Evolutionary conservation across 768 basidiomycete species (phyloP).

Genomic region (Chiua virens): DNA sequence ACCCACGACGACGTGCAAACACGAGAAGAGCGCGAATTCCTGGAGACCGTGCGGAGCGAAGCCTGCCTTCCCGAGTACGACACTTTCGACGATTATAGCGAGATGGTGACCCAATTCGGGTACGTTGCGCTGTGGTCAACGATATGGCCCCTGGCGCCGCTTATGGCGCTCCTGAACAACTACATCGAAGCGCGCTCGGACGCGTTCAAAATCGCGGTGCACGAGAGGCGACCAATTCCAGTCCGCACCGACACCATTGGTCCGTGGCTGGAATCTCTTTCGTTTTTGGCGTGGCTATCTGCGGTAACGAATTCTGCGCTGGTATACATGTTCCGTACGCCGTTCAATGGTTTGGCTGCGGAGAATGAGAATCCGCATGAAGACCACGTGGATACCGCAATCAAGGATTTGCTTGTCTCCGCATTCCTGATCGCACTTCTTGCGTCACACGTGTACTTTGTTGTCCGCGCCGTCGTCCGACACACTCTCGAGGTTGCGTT

Average conservation of each 20-base stretch:
- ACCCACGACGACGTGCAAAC: constrained; percentile 31
- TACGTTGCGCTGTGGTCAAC: constrained; percentile 91
- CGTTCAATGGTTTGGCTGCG: constrained; percentile 14
- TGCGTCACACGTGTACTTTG: constrained; percentile 84
- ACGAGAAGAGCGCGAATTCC: constrained; percentile 72
- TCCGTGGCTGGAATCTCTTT: constrained; percentile 88
- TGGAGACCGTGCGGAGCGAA: constrained; percentile 77
- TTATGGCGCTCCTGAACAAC: constrained; percentile 91
- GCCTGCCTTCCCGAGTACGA: constrained; percentile 79
- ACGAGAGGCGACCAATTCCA: constrained; percentile 82
- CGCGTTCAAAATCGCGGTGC: constrained; percentile 91
- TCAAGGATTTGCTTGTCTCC: constrained; percentile 54
- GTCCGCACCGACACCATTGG: constrained; percentile 89
- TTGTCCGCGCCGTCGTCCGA: constrained; percentile 60
- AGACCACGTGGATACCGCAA: constrained; percentile 35
- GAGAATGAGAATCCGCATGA: constrained; percentile 3
- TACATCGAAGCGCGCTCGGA: constrained; percentile 89
- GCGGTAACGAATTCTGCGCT: constrained; percentile 88
- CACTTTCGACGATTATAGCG: constrained; percentile 85
- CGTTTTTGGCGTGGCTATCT: constrained; percentile 87
- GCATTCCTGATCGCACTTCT: constrained; percentile 74
- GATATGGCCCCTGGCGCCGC: constrained; percentile 91
- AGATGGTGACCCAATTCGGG: constrained; percentile 97
- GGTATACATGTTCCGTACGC: constrained; percentile 83
- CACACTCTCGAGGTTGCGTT: constrained; percentile 72